These are phyloP conservation scores for Cercospora beticola DNA, from an alignment of 2,329 filamentous ascomycete species.

Conservation along the genomic window DNA sequence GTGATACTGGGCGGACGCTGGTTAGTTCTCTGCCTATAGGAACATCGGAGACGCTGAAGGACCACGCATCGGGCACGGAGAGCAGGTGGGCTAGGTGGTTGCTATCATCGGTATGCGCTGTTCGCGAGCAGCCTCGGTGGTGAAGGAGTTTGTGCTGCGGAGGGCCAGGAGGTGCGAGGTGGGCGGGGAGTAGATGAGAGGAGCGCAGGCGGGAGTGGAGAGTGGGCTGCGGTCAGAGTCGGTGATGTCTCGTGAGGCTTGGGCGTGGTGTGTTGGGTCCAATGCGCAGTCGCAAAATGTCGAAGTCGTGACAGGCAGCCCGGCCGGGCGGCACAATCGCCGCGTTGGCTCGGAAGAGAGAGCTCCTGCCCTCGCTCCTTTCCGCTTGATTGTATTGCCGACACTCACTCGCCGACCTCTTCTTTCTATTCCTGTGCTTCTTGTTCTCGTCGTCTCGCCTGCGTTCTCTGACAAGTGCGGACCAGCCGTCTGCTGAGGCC, in stretches of 20 bases:
- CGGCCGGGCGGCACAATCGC: slow-evolving; percentile 5
- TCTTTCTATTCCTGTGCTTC: not conserved
- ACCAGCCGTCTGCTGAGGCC: not conserved
- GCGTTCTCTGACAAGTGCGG: not conserved
- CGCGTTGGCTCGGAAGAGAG: not conserved
- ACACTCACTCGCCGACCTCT: not conserved
- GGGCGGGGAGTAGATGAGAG: not conserved
- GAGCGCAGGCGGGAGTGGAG: not conserved
- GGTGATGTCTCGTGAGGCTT: slow-evolving; percentile 7
- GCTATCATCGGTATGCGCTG: slow-evolving; percentile 1
- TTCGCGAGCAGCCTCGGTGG: not conserved
- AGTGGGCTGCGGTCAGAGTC: not conserved
- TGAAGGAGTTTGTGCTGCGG: not conserved
- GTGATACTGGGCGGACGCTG: not conserved
- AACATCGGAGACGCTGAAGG: not conserved
- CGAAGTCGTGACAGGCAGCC: slow-evolving; percentile 7
- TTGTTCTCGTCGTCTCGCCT: not conserved
- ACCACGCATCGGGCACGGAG: not conserved
- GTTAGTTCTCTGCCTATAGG: not conserved
- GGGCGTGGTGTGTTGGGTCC: not conserved
- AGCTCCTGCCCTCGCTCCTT: not conserved
- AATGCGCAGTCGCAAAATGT: slow-evolving; percentile 8
- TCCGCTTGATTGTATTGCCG: not conserved
- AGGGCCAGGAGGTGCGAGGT: not conserved
- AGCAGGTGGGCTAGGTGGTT: not conserved